These are phyloP conservation scores for Irpex sp. DNA, from an alignment of 1,284 basidiomycete species.

Conservation along the genomic window DNA sequence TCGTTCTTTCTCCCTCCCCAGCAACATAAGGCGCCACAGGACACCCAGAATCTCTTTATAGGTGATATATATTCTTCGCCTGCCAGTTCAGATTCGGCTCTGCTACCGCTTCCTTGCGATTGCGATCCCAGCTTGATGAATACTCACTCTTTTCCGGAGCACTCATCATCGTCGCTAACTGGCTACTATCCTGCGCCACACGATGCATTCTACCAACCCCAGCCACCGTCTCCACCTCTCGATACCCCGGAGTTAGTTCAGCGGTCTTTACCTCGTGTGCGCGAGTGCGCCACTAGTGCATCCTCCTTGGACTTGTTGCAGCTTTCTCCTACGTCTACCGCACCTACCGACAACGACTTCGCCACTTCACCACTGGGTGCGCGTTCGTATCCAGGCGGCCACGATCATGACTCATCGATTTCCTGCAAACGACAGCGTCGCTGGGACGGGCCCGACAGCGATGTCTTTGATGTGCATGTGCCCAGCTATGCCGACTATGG, in stretches of 20 bases:
- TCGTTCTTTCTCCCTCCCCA: conserved; percentile 1
- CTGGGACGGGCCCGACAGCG: not conserved
- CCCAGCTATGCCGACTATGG: not conserved
- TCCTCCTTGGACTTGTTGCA: not conserved
- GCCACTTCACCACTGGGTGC: not conserved
- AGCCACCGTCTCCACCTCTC: conserved; percentile 13
- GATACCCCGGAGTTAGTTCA: conserved; percentile 14
- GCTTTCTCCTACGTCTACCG: conserved; percentile 1
- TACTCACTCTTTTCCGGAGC: not conserved
- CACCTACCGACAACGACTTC: not conserved
- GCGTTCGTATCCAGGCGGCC: not conserved
- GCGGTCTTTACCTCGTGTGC: conserved; percentile 3
- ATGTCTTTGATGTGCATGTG: not conserved
- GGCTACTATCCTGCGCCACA: conserved; percentile 4
- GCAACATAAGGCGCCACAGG: not conserved
- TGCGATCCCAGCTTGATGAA: conserved; percentile 5
- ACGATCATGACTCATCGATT: not conserved
- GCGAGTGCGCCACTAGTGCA: not conserved
- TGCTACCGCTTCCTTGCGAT: not conserved
- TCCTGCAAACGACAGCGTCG: conserved; percentile 2
- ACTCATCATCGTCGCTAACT: not conserved
- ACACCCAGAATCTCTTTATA: not conserved
- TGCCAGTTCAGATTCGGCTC: conserved; percentile 1
- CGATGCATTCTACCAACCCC: conserved; percentile 7
- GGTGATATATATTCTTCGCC: conserved; percentile 6